Evolutionary conservation across 2,329 filamentous ascomycete species (phyloP), one percentile per base, ranked within the genome.

Genomic region (Passalora sequoiae): DNA sequence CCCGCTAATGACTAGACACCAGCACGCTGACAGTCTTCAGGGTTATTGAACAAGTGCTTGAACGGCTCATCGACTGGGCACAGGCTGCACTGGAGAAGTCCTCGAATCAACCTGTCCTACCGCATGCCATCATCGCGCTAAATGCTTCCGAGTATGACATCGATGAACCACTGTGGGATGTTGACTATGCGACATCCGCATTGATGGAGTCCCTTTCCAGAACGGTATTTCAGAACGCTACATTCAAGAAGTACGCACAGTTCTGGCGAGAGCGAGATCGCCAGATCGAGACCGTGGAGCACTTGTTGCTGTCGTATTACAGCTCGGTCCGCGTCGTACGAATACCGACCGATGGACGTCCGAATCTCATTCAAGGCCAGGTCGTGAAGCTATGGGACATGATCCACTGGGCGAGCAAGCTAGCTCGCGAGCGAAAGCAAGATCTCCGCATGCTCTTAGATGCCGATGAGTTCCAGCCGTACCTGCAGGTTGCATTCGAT

Each of bases 91-190:
- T 76, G 5, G 72, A 76, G 46, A 72, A 66, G 42, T 73, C 71
- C 0, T 61, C 69, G 13, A 76, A 77, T 44, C 74, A 77, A 45
- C 73, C 74, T 0, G 63, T 68, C 3, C 63, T 77, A 5, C 74
- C 75, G 2, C 71, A 75, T 50, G 71, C 68, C 1, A 67, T 78
- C 39, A 69, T 77, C 32, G 71, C 69, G 0, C 62, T 77, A 24
- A 77, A 77, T 53, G 68, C 66, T 1, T 53, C 58, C 30, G 15
- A 33, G 20, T 33, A 33, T 7, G 60, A 60, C 28, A 59, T 69
- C 3, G 59, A 69, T 24, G 57, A 60, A n/a, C 50, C 60, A 6
- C 61, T 67, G 33, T 77, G 73, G 73, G 65, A 74, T 47, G 50
- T 64, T 3, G 49, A 67, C 6, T 54, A 46, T 8, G 65, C 69